These are phyloP conservation scores for Haplosporangium gracile DNA, from an alignment of 192 early-diverging fungal species.

Conservation along the genomic window DNA sequence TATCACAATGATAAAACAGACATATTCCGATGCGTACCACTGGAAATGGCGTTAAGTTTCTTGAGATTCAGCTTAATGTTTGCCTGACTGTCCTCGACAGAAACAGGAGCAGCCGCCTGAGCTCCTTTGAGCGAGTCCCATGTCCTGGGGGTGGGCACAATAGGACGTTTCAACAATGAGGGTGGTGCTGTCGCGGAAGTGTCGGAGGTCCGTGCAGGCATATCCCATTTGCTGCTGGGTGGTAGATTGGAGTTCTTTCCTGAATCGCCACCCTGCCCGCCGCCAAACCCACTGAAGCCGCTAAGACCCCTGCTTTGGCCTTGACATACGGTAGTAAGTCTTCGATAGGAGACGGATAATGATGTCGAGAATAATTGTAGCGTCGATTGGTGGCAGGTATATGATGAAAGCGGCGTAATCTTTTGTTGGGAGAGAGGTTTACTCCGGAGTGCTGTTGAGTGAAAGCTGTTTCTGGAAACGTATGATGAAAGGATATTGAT, in stretches of 20 bases:
- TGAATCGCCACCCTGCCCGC: background rate
- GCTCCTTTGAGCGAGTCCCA: constrained; percentile 31
- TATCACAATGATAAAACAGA: background rate
- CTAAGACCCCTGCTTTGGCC: background rate
- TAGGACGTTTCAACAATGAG: background rate
- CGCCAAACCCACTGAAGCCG: constrained; percentile 7
- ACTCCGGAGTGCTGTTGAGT: background rate
- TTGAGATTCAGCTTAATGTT: constrained; percentile 46
- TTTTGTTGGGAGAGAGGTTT: background rate
- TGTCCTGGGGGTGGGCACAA: background rate
- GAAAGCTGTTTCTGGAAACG: background rate
- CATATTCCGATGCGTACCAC: constrained; percentile 17
- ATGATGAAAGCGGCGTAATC: background rate
- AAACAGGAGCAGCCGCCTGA: background rate
- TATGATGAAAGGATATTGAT: background rate
- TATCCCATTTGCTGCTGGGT: constrained; percentile 18
- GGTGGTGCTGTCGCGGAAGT: background rate
- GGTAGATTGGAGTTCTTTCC: constrained; percentile 1
- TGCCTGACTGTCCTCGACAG: constrained; percentile 26
- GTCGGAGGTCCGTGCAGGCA: background rate
- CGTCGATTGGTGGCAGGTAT: background rate
- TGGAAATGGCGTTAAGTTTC: constrained; percentile 45
- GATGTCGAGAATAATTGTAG: background rate
- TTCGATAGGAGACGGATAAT: background rate
- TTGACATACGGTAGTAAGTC: background rate